Evolutionary conservation across 2,329 filamentous ascomycete genomes (phyloP).

Genomic region (Botrytis fabae): DNA sequence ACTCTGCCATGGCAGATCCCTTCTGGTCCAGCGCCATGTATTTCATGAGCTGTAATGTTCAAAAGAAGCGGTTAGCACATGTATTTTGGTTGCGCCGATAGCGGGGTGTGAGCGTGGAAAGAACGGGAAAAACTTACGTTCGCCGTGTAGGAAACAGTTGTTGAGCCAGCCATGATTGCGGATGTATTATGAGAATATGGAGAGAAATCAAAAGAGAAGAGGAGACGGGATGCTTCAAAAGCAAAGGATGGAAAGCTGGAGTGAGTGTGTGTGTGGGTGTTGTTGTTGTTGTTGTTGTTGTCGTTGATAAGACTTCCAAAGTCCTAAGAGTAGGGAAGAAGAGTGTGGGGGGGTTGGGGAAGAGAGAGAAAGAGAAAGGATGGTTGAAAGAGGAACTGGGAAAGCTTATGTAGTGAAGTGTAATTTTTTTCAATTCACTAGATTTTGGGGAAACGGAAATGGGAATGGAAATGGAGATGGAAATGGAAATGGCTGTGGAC

Average conservation of each 20-base stretch:
- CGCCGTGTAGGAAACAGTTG: slow-evolving; percentile 42
- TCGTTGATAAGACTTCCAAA: not conserved
- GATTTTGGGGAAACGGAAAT: not conserved
- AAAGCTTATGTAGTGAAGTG: not conserved
- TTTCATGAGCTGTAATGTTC: slow-evolving; percentile 72
- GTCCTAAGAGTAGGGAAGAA: not conserved
- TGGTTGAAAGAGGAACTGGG: not conserved
- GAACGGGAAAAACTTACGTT: slow-evolving; percentile 42
- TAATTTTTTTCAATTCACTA: not conserved
- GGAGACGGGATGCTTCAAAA: not conserved
- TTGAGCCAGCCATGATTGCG: slow-evolving; percentile 39
- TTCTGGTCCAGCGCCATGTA: slow-evolving; percentile 90
- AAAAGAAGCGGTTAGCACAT: slow-evolving; percentile 25
- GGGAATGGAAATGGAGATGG: not conserved
- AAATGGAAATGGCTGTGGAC: not conserved
- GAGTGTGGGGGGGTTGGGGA: slow-evolving; percentile 3
- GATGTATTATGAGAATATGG: slow-evolving; percentile 19
- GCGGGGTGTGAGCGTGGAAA: slow-evolving; percentile 22
- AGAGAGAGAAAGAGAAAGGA: not conserved
- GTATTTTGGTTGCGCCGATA: slow-evolving; percentile 7
- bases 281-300: not conserved
- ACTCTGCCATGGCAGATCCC: slow-evolving; percentile 87
- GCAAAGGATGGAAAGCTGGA: not conserved
- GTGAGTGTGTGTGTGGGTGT: not conserved
- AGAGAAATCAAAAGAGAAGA: not conserved